phyloP scores from a whole-genome alignment of 768 basidiomycete genomes.

The Rhodotorula kratochvilovae region DNA sequence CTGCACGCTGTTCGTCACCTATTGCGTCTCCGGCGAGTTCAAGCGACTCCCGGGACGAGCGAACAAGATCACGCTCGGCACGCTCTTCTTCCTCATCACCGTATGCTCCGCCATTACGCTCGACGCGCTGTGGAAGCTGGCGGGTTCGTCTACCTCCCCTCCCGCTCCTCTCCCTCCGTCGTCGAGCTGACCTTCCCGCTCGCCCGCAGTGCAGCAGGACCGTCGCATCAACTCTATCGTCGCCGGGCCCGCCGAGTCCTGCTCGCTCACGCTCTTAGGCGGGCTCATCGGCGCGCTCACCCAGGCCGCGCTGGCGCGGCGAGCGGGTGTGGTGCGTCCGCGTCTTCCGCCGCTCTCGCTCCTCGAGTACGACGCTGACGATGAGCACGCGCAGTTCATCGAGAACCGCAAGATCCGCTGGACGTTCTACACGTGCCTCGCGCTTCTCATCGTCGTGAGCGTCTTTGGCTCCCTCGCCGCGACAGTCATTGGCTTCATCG shows the following conservation, averaged over 20 bases:
- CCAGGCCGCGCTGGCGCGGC: neutral
- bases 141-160: neutral
- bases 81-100: neutral
- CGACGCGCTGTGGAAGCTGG: constrained; percentile 2
- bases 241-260: neutral
- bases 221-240: neutral
- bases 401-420: neutral
- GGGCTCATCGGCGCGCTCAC: neutral
- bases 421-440: constrained; percentile 8
- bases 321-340: constrained; percentile 1
- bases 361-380: neutral
- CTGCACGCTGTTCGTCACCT: neutral
- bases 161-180: neutral
- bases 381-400: constrained; percentile 7
- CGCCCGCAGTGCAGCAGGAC: neutral
- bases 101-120: neutral
- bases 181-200: neutral
- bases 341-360: neutral
- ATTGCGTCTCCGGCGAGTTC: neutral
- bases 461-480: neutral
- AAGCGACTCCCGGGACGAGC: neutral
- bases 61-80: neutral
- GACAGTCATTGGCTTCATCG: neutral
- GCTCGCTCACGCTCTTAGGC: neutral
- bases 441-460: neutral